Evolutionary conservation across 2,329 filamentous ascomycete genomes (phyloP).

Genomic region (Sclerotinia borealis): DNA sequence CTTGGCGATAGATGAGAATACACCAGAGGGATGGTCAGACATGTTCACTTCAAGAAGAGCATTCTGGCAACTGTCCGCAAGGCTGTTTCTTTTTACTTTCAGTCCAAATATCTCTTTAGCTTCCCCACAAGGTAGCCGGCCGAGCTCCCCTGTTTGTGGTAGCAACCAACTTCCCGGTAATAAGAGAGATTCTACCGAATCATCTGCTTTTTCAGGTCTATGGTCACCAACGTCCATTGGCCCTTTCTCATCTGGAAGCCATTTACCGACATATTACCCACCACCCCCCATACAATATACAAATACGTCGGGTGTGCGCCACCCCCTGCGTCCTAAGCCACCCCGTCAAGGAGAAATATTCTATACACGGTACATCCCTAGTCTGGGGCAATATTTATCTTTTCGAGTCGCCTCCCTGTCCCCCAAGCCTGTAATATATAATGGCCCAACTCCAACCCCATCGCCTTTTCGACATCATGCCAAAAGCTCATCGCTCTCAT

Average conservation of each 20-base stretch:
- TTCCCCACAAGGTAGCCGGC: conserved; percentile 49
- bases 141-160: conserved; percentile 43
- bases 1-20: conserved; percentile 53
- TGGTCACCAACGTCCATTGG: conserved; percentile 42
- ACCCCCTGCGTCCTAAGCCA: conserved; percentile 82
- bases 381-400: conserved; percentile 74
- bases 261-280: conserved; percentile 87
- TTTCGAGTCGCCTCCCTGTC: conserved; percentile 78
- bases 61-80: conserved; percentile 90
- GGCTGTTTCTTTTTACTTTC: conserved; percentile 82
- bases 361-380: conserved; percentile 82
- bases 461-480: conserved; percentile 27
- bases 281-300: conserved; percentile 77
- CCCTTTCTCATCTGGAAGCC: conserved; percentile 75
- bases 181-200: conserved; percentile 33
- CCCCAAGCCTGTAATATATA: conserved; percentile 54
- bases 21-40: conserved; percentile 60
- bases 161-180: conserved; percentile 29
- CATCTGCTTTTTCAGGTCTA: conserved; percentile 36
- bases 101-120: conserved; percentile 47
- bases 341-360: conserved; percentile 86
- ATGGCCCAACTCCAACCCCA: conserved; percentile 44
- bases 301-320: conserved; percentile 70
- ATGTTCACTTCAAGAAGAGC: conserved; percentile 77
- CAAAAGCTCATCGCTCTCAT: conserved; percentile 25